Evolutionary conservation across 805 yeast genomes (phyloP).

Genomic region (Nakazawaea peltata): DNA sequence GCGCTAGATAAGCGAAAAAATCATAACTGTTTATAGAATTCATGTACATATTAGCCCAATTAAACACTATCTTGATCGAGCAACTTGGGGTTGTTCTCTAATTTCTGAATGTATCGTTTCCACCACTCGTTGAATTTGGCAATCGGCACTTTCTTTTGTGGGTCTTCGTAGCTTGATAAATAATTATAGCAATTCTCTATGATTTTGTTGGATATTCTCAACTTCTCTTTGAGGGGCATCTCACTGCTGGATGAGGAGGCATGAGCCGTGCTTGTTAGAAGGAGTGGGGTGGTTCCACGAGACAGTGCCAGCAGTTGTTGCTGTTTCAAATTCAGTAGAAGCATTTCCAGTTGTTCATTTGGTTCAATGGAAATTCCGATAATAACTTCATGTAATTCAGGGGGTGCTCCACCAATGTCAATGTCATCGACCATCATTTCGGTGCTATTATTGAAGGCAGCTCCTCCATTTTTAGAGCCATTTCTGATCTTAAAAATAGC

Average conservation of each 20-base stretch:
- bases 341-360: slow-evolving; percentile 46
- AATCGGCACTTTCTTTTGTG: slow-evolving; percentile 75
- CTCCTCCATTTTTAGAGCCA: neutral
- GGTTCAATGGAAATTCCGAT: slow-evolving; percentile 94
- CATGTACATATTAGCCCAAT: too few relatives aligned
- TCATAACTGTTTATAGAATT: too few relatives aligned
- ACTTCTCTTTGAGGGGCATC: slow-evolving; percentile 22
- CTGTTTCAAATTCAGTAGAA: slow-evolving; percentile 31
- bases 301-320: slow-evolving; percentile 24
- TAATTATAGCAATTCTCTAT: slow-evolving; percentile 90
- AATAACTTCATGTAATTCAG: slow-evolving; percentile 20
- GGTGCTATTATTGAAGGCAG: slow-evolving; percentile 18
- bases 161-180: slow-evolving; percentile 79
- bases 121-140: slow-evolving; percentile 92
- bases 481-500: slow-evolving; percentile 78
- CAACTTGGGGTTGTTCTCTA: slow-evolving; percentile 73
- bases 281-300: slow-evolving; percentile 18
- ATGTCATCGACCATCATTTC: slow-evolving; percentile 43
- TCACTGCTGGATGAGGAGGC: slow-evolving; percentile 10
- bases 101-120: slow-evolving; percentile 73
- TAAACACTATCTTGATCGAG: slow-evolving; percentile 3
- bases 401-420: slow-evolving; percentile 35
- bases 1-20: too few relatives aligned
- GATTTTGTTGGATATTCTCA: slow-evolving; percentile 74
- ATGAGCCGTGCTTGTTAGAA: slow-evolving; percentile 5